Base-by-base conservation (phyloP, 495 filamentous ascomycete genomes). In the Schizothecium vesticola region DNA sequence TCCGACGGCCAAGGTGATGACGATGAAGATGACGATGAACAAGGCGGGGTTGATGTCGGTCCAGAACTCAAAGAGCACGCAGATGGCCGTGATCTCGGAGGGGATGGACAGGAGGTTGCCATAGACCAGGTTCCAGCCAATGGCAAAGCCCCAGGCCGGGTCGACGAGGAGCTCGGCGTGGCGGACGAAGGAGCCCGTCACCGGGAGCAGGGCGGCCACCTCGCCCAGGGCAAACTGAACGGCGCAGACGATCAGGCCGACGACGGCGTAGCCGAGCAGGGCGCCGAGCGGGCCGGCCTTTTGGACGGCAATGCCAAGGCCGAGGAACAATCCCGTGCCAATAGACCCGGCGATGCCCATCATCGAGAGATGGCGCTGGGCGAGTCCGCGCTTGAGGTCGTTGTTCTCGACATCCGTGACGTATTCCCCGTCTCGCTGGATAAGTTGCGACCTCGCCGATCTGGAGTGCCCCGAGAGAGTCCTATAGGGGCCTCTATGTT, bases 141-240 rank as follows among this genome's bases (percentile, higher is more conserved):
- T 88, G 56, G 92, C 89, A 69, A 96, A 93, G 2, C 92, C 92
- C 77, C 92, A 81, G 64, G 90, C 89, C 33, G 90, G 89, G 71
- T 93, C 90, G 60, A 93, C 86, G 58, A 92, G 85, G 64, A 91
- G 87, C 70, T 92, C 85, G 56, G 90, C 86, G 67, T 93, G 92
- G 23, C 90, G 72, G 1, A 85, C 83, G 59, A 86, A 83, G 3
- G 81, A 80, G 22, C 85, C 85, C 1, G 83, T 84, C 0, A 86
- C 82, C 0, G 90, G 86, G 9, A 91, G 82, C 77, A 89, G 83
- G 33, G 89, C 88, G 61, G 87, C 83, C 61, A 83, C 82, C 76
- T 92, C 86, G 57, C 89, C 88, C 51, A 86, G 75, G 10, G 83
- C 82, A 59, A 84, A 83, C 71, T 83, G 82, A 56, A 86, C 84